phyloP scores from a whole-genome alignment of 192 early-diverging fungal species.

The Mortierella alpina region DNA sequence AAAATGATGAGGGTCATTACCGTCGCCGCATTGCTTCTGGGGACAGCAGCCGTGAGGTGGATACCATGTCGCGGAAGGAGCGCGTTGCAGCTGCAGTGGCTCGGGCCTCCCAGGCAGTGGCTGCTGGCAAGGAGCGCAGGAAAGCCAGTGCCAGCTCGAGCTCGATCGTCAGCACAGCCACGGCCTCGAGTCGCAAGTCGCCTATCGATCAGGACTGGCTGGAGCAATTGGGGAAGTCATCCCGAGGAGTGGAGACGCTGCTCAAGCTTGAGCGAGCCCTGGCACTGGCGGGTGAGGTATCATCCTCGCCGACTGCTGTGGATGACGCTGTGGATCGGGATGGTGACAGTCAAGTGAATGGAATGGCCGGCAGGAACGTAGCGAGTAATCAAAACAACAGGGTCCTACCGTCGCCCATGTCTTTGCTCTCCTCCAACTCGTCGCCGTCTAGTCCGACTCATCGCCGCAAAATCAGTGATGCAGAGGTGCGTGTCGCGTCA shows the following conservation, averaged over 20 bases:
- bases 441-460: slow-evolving; percentile 24
- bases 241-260: slow-evolving; percentile 44
- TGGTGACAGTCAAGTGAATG: too few relatives aligned
- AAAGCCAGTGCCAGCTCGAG: slow-evolving; percentile 15
- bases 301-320: not conserved
- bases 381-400: not conserved
- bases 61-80: slow-evolving; percentile 34
- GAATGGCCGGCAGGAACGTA: not conserved
- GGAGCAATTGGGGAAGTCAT: slow-evolving; percentile 25
- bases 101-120: slow-evolving; percentile 34
- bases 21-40: not conserved
- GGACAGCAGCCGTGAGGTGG: slow-evolving; percentile 8
- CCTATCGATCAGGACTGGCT: slow-evolving; percentile 20
- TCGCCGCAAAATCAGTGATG: slow-evolving; percentile 28
- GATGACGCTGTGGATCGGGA: too few relatives aligned
- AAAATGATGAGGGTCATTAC: slow-evolving; percentile 15
- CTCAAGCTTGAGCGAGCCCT: slow-evolving; percentile 47
- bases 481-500: slow-evolving; percentile 26
- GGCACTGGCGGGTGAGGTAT: slow-evolving; percentile 14
- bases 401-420: slow-evolving; percentile 46
- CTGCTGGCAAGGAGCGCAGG: slow-evolving; percentile 45
- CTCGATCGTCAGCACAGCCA: not conserved
- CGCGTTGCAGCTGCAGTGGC: slow-evolving; percentile 39
- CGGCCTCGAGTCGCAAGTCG: not conserved
- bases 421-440: slow-evolving; percentile 15